Percentiles rank a stretch among this genome's conserved stretches.
phyloP scores from a whole-genome alignment of 148 eudicot genomes.

The Rhododendron ovatum region DNA sequence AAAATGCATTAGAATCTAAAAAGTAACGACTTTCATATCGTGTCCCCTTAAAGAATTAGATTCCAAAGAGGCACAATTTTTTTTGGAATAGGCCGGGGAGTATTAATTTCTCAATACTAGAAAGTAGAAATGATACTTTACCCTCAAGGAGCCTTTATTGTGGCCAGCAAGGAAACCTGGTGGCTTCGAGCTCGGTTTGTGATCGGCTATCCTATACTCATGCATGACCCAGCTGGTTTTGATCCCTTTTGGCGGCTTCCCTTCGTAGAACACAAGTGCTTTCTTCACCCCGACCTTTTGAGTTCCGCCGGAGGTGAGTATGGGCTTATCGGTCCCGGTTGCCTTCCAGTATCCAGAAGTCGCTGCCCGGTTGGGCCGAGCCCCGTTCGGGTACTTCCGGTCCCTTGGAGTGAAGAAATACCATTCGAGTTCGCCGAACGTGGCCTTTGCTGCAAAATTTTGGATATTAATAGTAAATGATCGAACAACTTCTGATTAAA shows the following conservation, averaged over 20 bases:
- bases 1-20: background rate
- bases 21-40: too few relatives aligned
- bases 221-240: slow-evolving; percentile 37
- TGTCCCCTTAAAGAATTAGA: background rate
- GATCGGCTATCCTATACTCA: slow-evolving; percentile 19
- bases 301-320: slow-evolving; percentile 18
- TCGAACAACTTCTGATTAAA: too few relatives aligned
- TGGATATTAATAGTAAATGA: too few relatives aligned
- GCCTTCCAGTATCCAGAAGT: slow-evolving; percentile 33
- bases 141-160: slow-evolving; percentile 68
- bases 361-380: slow-evolving; percentile 27
- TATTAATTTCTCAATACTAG: too few relatives aligned
- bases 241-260: slow-evolving; percentile 29
- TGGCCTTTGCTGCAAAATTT: slow-evolving; percentile 20
- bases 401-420: slow-evolving; percentile 31
- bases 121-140: slow-evolving; percentile 14
- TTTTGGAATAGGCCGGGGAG: too few relatives aligned
- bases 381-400: slow-evolving; percentile 27
- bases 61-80: too few relatives aligned
- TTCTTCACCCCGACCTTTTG: slow-evolving; percentile 27
- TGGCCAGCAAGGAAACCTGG: slow-evolving; percentile 29
- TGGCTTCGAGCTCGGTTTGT: slow-evolving; percentile 12
- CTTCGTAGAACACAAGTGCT: slow-evolving; percentile 30
- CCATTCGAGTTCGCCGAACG: slow-evolving; percentile 30
- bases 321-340: slow-evolving; percentile 30